Evolutionary conservation across 2,329 filamentous ascomycete genomes (phyloP).

Genomic region (Fusarium citri): DNA sequence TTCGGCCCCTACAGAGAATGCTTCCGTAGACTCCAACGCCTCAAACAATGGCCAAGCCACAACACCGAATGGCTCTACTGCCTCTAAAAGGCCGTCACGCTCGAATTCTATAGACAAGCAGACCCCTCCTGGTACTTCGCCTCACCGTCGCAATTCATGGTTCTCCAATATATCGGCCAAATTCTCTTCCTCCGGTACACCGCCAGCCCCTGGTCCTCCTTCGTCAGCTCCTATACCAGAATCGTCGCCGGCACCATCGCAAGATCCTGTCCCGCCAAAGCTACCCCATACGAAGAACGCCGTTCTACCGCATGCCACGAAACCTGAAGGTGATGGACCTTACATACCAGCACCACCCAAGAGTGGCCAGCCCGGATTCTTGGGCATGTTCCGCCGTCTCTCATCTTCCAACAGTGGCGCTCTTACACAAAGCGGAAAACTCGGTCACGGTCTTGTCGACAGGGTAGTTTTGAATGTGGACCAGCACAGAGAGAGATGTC

Average conservation of each 20-base stretch:
- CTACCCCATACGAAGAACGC: slow-evolving; percentile 66
- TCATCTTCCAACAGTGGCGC: slow-evolving; percentile 71
- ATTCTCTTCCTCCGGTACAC: slow-evolving; percentile 73
- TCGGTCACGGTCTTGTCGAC: slow-evolving; percentile 77
- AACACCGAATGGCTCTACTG: slow-evolving; percentile 41
- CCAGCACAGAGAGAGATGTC: slow-evolving; percentile 79
- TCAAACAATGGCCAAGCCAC: slow-evolving; percentile 40
- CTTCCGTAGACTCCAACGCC: slow-evolving; percentile 33
- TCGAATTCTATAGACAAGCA: slow-evolving; percentile 54
- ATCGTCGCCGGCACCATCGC: slow-evolving; percentile 39
- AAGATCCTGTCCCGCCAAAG: slow-evolving; percentile 61
- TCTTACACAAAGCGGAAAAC: slow-evolving; percentile 43
- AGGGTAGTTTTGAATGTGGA: slow-evolving; percentile 88
- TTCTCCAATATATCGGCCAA: slow-evolving; percentile 93
- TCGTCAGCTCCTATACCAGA: slow-evolving; percentile 48
- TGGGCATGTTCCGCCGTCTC: slow-evolving; percentile 84
- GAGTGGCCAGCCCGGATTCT: slow-evolving; percentile 74
- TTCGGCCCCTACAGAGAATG: slow-evolving; percentile 38
- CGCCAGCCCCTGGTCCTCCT: slow-evolving; percentile 47
- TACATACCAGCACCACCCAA: slow-evolving; percentile 82
- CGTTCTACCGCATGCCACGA: slow-evolving; percentile 67
- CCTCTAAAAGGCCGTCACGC: slow-evolving; percentile 47
- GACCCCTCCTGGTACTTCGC: slow-evolving; percentile 49
- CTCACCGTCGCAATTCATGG: slow-evolving; percentile 81
- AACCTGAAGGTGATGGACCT: slow-evolving; percentile 70